Percentiles rank a stretch among this genome's conserved stretches.
Conservation (phyloP, 352 stramenopile genomes). For the Globisporangium radiosum region DNA sequence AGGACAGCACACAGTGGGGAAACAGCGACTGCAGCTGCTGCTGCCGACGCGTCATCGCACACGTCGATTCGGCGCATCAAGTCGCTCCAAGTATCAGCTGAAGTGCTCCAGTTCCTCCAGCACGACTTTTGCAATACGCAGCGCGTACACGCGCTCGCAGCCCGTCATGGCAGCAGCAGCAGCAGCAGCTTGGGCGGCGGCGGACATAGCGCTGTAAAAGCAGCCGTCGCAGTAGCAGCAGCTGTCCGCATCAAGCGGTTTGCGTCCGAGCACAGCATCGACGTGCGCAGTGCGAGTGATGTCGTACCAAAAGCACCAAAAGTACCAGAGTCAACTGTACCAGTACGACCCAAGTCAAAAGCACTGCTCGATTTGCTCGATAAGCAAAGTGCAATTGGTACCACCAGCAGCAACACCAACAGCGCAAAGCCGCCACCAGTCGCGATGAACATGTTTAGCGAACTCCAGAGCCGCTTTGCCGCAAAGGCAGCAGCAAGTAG, state of each 20-base stretch:
- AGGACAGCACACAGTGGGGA: neutral
- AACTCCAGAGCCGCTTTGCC: slow-evolving; percentile 31
- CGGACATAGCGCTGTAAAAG: slow-evolving; percentile 5
- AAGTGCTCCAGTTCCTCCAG: slow-evolving; percentile 61
- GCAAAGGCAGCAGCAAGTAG: neutral
- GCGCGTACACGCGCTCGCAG: slow-evolving; percentile 11
- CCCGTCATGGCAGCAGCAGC: neutral
- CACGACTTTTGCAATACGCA: slow-evolving; percentile 63
- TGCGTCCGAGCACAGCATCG: slow-evolving; percentile 8
- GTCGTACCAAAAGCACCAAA: neutral
- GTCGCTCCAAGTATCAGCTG: slow-evolving; percentile 47
- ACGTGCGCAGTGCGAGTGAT: neutral
- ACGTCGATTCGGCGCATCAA: slow-evolving; percentile 36
- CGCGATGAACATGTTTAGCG: slow-evolving; percentile 26
- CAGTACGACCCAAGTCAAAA: slow-evolving; percentile 42
- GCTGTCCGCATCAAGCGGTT: slow-evolving; percentile 14
- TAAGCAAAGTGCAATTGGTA: slow-evolving; percentile 5
- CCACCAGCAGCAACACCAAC: too few relatives aligned
- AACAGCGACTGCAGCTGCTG: too few relatives aligned
- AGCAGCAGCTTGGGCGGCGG: neutral
- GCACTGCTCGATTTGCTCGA: slow-evolving; percentile 39
- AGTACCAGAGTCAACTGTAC: neutral
- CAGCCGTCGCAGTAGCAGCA: neutral
- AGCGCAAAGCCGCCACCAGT: too few relatives aligned
- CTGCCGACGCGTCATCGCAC: neutral